Base-by-base conservation (phyloP, 2,329 filamentous ascomycete genomes). In the Neurospora sp. region DNA sequence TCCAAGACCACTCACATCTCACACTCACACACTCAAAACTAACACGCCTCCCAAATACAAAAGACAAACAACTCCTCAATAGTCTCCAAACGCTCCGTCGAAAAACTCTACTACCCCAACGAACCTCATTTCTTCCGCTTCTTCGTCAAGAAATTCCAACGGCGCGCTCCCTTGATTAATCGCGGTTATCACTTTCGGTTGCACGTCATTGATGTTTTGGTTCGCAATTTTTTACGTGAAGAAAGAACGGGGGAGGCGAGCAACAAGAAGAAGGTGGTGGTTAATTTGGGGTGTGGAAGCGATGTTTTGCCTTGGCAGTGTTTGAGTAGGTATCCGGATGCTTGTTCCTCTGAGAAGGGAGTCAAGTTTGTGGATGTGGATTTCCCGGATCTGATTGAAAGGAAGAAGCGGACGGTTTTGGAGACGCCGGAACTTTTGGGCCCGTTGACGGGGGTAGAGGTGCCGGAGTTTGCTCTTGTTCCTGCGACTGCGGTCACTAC, bases 41-140 rank as follows among this genome's bases (percentile, higher is more conserved):
- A 23, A 71, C 36, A n/a, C 23, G 19, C 23, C 36, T 28, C 28
- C 28, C 28, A 28, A 28, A 28, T 28, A 28, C 19, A 6, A 65
- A 75, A 92, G 87, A 97, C 93, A 70, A 97, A 97, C 78, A 94
- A 89, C 78, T 95, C 92, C 80, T 96, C 92, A 77, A 97, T 97
- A 74, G 90, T 94, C 17, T 97, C 93, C 15, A 97, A 97, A 79
- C 85, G 93, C 74, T 96, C 93, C 75, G 94, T 97, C n/a, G 93
- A 97, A 77, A 90, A 90, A 74, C 83, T 97, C 15, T 97, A 97
- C 79, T 90, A 92, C 77, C 85, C 90, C 17, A 76, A 88, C 72
- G 89, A 96, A 76, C 87, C 91, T 37, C 91, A 96, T 78, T 97
- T 92, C 82, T 95, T 96, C 75, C 90, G 91, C 66, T 90, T 92